Evolutionary conservation across 1,284 basidiomycete species (phyloP).

Genomic region (Tilletia horrida): DNA sequence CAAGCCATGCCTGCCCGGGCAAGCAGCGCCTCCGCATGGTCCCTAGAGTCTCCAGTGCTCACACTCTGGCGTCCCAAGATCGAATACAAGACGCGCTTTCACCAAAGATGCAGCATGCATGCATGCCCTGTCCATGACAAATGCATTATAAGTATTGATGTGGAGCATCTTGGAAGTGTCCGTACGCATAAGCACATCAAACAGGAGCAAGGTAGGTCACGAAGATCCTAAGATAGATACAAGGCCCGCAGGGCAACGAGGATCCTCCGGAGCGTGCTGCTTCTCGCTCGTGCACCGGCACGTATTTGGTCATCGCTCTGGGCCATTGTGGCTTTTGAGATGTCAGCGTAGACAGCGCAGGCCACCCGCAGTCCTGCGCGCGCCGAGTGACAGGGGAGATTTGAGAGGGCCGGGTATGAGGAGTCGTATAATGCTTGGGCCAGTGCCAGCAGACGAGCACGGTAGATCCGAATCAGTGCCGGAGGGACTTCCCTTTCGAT

Average conservation of each 20-base stretch:
- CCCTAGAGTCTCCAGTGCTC: neutral
- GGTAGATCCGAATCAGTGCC: conserved; percentile 30
- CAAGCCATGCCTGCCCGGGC: neutral
- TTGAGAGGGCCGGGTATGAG: conserved; percentile 32
- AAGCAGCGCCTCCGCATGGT: conserved; percentile 22
- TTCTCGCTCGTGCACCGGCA: conserved; percentile 20
- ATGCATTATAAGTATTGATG: too few relatives aligned
- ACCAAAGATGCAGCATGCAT: too few relatives aligned
- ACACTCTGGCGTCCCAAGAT: too few relatives aligned
- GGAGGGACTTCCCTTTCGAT: conserved; percentile 20
- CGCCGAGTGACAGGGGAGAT: conserved; percentile 36
- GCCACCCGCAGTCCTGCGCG: conserved; percentile 39
- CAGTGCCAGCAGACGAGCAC: conserved; percentile 28
- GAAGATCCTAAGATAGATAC: neutral
- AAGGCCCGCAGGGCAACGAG: neutral
- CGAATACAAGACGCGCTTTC: too few relatives aligned
- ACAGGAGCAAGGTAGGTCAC: too few relatives aligned
- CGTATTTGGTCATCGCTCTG: conserved; percentile 27
- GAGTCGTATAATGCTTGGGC: conserved; percentile 30
- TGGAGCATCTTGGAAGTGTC: too few relatives aligned
- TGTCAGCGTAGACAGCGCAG: conserved; percentile 41
- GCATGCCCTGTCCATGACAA: too few relatives aligned
- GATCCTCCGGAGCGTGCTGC: neutral
- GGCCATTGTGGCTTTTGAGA: conserved; percentile 29
- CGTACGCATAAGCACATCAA: too few relatives aligned